Evolutionary conservation across 257 asterid species (phyloP).

Genomic region (Buddleja alternifolia): DNA sequence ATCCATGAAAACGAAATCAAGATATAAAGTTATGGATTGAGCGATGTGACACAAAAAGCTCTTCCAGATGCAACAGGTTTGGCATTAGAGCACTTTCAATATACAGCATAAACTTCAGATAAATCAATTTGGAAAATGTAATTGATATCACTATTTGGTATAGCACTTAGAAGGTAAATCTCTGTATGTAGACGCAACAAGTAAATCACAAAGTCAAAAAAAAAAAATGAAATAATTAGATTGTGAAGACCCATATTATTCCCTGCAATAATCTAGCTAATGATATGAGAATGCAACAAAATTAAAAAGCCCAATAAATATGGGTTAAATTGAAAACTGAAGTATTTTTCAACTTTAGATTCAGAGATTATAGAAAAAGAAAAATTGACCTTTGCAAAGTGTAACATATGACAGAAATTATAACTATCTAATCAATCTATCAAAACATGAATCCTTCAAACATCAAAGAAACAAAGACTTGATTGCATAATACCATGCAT

Average conservation of each 20-base stretch:
- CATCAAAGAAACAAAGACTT: conserved; percentile 13
- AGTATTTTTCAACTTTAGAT: conserved; percentile 9
- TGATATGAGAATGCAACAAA: conserved; percentile 5
- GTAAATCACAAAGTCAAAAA: conserved; percentile 1
- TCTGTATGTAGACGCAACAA: conserved; percentile 10
- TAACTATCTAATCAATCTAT: conserved; percentile 12
- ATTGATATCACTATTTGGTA: background rate
- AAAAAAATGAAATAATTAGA: background rate
- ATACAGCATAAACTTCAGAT: background rate
- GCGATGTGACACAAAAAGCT: conserved; percentile 5
- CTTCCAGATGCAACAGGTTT: conserved; percentile 9
- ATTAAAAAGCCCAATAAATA: background rate
- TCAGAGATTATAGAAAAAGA: conserved; percentile 10
- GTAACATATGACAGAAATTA: background rate
- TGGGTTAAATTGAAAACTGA: conserved; percentile 11
- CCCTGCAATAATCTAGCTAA: background rate
- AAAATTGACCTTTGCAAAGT: background rate
- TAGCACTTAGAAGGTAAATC: conserved; percentile 1
- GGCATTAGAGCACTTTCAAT: background rate
- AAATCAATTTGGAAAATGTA: background rate
- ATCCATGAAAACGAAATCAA: conserved; percentile 21
- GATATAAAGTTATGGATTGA: conserved; percentile 3
- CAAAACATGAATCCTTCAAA: background rate
- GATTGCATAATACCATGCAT: conserved; percentile 71
- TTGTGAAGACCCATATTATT: background rate